Evolutionary conservation across 2,329 filamentous ascomycete species (phyloP).

Genomic region (Atkinsonella texensis): DNA sequence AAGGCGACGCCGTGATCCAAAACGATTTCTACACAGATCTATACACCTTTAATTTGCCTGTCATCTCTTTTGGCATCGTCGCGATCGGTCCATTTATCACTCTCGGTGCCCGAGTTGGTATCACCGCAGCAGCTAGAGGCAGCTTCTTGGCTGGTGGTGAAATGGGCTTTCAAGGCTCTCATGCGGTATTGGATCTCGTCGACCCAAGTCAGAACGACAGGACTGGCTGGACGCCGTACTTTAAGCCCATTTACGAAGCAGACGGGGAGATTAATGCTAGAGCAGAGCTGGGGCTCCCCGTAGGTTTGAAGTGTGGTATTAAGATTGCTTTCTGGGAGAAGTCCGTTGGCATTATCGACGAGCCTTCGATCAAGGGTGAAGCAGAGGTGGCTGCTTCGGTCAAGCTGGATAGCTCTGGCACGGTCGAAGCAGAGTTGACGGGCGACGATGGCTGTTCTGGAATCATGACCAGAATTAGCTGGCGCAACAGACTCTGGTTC

Average conservation of each 20-base stretch:
- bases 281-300: slow-evolving; percentile 17
- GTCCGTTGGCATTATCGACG: slow-evolving; percentile 13
- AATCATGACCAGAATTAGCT: slow-evolving; percentile 16
- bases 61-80: slow-evolving; percentile 15
- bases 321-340: slow-evolving; percentile 12
- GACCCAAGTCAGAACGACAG: slow-evolving; percentile 10
- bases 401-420: slow-evolving; percentile 2
- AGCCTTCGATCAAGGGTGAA: slow-evolving; percentile 16
- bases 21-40: slow-evolving; percentile 13
- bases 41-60: slow-evolving; percentile 14
- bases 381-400: slow-evolving; percentile 12
- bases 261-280: slow-evolving; percentile 15
- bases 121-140: slow-evolving; percentile 15
- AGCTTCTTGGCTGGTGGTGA: slow-evolving; percentile 18
- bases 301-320: slow-evolving; percentile 15
- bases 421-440: slow-evolving; percentile 10
- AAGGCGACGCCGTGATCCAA: slow-evolving; percentile 14
- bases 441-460: slow-evolving; percentile 14
- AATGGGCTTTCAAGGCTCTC: slow-evolving; percentile 9
- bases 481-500: slow-evolving; percentile 16
- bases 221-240: slow-evolving; percentile 16
- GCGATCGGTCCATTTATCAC: slow-evolving; percentile 15
- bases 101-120: slow-evolving; percentile 11
- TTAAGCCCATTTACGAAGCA: slow-evolving; percentile 18
- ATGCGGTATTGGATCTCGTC: slow-evolving; percentile 13